Evolutionary conservation across 2,329 filamentous ascomycete species (phyloP), one percentile per base, ranked within the genome.

Genomic region (Madurella fahalii): DNA sequence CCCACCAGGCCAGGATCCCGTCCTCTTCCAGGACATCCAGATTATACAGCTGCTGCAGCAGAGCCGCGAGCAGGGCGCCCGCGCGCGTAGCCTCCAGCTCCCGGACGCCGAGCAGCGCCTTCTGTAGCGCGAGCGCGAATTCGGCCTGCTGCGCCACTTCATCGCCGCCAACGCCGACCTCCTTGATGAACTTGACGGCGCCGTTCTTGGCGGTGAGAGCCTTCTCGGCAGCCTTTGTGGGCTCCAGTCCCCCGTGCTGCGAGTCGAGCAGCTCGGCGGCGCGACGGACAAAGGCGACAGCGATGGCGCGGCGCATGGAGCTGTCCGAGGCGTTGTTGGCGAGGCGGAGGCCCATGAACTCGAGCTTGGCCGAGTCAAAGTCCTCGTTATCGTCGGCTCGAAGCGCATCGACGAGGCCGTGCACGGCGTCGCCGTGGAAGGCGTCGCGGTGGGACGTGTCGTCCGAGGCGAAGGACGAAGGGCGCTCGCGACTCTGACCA

Each of bases 271-370:
- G 79, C 68, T 91, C 86, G 5, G 84, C 80, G 44, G 92, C 87
- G 54, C 88, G 86, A 65, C 89, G 90, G 64, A 90, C 87, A 68
- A 97, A 93, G 1, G 92, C 89, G 2, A 86, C 83, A 2, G 90
- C 90, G 20, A 97, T 86, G 15, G 94, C 91, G 34, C 87, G 86
- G 43, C 93, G 89, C 65, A 97, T 89, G 70, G 94, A 88, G 61
- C 86, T 81, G 66, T 96, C 93, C 1, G 90, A 92, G 2, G 94
- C 94, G 65, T 97, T 90, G 65, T 89, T 90, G 52, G 86, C 87
- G 70, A 99, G 89, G 11, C 93, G 87, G n/a, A 97, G 78, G 45
- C 90, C 89, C 76, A 92, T 95, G 59, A 99, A 88, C 69, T 99
- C 94, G 34, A 97, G 82, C 68, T 93, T 90, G 47, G 83, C 82